These are phyloP conservation scores for Spergularia bocconei DNA, from an alignment of 148 eudicot species.

Conservation along the genomic window DNA sequence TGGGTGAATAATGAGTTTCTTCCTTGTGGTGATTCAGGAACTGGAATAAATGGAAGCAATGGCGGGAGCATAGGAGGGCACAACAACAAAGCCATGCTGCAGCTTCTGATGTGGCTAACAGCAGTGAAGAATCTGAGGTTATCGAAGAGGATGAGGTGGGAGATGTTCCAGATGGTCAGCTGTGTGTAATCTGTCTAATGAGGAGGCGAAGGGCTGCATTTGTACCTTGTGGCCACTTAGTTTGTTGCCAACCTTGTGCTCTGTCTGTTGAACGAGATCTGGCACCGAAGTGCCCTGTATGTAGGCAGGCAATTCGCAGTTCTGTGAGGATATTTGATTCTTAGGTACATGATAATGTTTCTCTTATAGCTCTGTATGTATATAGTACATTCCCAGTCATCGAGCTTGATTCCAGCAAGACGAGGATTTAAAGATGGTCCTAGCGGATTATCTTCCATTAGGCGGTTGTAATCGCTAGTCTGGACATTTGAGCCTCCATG, in stretches of 20 bases:
- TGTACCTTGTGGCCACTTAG: conserved; percentile 89
- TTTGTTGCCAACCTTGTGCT: conserved; percentile 77
- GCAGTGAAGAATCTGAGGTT: conserved; percentile 24
- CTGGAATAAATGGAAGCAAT: conserved; percentile 64
- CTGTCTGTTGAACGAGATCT: conserved; percentile 52
- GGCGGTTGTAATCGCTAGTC: no score
- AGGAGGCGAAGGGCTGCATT: conserved; percentile 76
- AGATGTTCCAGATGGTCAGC: conserved; percentile 68
- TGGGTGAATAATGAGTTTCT: no score
- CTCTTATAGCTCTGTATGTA: neutral
- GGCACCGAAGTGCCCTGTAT: conserved; percentile 77
- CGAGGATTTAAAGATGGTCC: no score
- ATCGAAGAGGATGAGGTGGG: conserved; percentile 53
- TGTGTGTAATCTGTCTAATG: conserved; percentile 67
- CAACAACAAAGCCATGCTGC: conserved; percentile 33
- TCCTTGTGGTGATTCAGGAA: conserved; percentile 41
- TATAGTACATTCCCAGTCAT: neutral
- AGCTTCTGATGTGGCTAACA: conserved; percentile 4
- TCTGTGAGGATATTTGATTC: conserved; percentile 78
- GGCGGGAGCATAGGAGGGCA: conserved; percentile 52
- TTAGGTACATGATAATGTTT: conserved; percentile 27
- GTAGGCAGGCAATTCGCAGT: conserved; percentile 56
- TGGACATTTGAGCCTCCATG: no score
- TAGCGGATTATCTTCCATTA: no score
- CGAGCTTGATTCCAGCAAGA: no score